Evolutionary conservation across 306 rosid species (phyloP).

Genomic region (Mimosa bimucronata): DNA sequence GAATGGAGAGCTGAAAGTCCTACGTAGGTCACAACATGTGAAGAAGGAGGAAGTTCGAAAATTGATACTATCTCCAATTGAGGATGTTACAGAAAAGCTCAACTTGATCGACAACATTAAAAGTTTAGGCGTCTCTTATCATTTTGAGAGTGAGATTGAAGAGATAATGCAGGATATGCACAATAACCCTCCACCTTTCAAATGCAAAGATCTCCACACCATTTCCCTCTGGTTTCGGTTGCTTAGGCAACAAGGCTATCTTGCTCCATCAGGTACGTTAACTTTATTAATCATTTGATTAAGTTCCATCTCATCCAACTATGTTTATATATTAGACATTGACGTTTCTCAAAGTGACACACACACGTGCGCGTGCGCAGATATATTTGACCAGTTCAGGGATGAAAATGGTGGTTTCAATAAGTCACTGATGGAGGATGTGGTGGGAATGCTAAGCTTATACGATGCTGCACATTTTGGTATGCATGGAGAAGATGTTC

Average conservation of each 20-base stretch:
- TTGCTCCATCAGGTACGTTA: constrained; percentile 25
- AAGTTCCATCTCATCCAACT: neutral
- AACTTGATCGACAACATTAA: constrained; percentile 43
- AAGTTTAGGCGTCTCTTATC: constrained; percentile 47
- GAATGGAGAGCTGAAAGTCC: neutral
- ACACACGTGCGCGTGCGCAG: neutral
- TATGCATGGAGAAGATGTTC: constrained; percentile 17
- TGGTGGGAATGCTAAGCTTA: constrained; percentile 26
- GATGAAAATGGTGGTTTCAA: constrained; percentile 30
- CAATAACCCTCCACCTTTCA: neutral
- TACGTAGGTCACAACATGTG: neutral
- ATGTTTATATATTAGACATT: too few species aligned
- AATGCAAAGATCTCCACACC: constrained; percentile 17
- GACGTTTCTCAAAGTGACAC: neutral
- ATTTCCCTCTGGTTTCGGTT: constrained; percentile 51
- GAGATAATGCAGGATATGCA: neutral
- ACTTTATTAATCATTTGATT: neutral
- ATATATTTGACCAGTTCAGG: constrained; percentile 16
- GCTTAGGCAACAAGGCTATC: constrained; percentile 42
- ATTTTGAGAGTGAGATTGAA: constrained; percentile 43
- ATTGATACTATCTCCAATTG: neutral
- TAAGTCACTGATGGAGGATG: neutral
- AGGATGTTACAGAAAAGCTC: constrained; percentile 14
- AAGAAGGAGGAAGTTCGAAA: constrained; percentile 7
- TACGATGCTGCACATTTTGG: constrained; percentile 38